These are phyloP conservation scores for Plasmodium malariae DNA, from an alignment of 169 alveolate genomes.

Conservation along the genomic window DNA sequence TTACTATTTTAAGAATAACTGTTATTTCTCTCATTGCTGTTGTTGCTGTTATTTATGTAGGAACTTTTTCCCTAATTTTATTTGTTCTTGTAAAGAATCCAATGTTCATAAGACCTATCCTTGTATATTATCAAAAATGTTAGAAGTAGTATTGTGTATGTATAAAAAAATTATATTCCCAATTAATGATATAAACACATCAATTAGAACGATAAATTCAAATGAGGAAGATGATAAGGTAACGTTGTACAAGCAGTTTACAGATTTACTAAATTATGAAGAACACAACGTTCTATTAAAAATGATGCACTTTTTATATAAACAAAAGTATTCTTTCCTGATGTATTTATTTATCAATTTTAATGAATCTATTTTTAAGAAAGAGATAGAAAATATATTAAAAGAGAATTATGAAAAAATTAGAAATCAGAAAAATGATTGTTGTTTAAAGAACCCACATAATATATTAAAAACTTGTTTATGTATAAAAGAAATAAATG, in stretches of 20 bases:
- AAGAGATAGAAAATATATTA: slow-evolving; percentile 40
- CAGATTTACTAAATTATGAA: slow-evolving; percentile 2
- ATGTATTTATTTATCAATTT: slow-evolving; percentile 13
- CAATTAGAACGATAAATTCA: neutral
- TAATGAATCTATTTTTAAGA: slow-evolving; percentile 1
- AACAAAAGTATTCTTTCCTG: slow-evolving; percentile 19
- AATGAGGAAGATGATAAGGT: neutral
- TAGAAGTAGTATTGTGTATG: slow-evolving; percentile 17
- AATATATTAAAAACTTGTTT: slow-evolving; percentile 49
- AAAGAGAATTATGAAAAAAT: slow-evolving; percentile 35
- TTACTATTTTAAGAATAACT: slow-evolving; percentile 39
- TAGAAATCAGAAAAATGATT: slow-evolving; percentile 22
- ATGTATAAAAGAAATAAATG: slow-evolving; percentile 45
- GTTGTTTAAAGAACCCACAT: slow-evolving; percentile 31
- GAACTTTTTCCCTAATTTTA: slow-evolving; percentile 46
- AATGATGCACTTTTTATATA: slow-evolving; percentile 33
- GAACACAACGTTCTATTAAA: slow-evolving; percentile 19
- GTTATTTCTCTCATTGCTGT: slow-evolving; percentile 63
- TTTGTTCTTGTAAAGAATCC: slow-evolving; percentile 35
- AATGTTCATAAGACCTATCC: slow-evolving; percentile 37
- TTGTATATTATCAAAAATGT: slow-evolving; percentile 26
- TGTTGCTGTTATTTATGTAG: slow-evolving; percentile 59
- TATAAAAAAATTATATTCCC: neutral
- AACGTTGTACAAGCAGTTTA: slow-evolving; percentile 6
- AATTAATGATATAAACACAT: neutral